Evolutionary conservation across 83 land plant genomes (phyloP).

Genomic region (Thuja plicata): DNA sequence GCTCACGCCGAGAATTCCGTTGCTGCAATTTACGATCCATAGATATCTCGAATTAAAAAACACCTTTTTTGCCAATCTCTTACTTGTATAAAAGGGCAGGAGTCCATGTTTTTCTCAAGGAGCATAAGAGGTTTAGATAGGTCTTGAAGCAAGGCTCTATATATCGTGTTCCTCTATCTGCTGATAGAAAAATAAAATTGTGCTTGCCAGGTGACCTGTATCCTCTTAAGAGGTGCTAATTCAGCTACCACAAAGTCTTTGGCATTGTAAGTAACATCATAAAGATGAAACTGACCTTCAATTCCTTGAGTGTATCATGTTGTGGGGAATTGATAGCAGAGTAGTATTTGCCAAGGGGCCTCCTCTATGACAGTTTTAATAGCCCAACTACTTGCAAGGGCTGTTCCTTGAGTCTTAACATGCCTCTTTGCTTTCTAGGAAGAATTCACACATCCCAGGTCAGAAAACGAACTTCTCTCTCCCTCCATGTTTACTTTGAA

Average conservation of each 20-base stretch:
- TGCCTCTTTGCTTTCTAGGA: too few relatives aligned
- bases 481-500: too few relatives aligned
- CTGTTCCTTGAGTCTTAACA: too few relatives aligned
- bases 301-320: too few relatives aligned
- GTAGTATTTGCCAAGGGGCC: too few relatives aligned
- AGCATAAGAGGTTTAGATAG: neutral
- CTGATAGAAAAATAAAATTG: neutral
- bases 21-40: neutral
- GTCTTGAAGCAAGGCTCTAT: neutral
- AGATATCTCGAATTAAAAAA: neutral
- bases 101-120: neutral
- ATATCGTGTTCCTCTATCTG: neutral
- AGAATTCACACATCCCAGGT: too few relatives aligned
- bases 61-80: neutral
- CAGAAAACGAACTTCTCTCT: too few relatives aligned
- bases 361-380: too few relatives aligned
- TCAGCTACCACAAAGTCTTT: neutral
- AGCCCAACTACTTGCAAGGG: neutral
- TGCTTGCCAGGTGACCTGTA: neutral
- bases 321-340: too few relatives aligned
- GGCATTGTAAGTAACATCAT: neutral
- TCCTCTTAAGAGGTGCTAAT: neutral
- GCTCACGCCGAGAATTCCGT: neutral
- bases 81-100: neutral
- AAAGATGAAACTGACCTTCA: too few relatives aligned